Conservation (phyloP, 2,329 filamentous ascomycete genomes). For the Cordyceps militaris region DNA sequence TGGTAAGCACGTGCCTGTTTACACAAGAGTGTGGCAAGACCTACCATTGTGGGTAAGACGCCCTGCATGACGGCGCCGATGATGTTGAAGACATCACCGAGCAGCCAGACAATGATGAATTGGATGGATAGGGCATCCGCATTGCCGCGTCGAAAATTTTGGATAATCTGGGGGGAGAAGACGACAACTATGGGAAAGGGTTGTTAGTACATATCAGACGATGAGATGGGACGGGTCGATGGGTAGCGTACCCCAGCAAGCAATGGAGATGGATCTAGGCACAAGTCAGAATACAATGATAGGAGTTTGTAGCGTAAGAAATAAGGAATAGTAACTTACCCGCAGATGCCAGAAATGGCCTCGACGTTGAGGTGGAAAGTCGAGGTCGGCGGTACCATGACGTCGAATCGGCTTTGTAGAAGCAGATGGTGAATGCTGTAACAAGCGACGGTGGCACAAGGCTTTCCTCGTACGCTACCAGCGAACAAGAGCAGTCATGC, state of each 20-base stretch:
- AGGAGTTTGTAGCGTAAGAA: neutral
- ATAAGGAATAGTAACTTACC: conserved; percentile 58
- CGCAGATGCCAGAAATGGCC: conserved; percentile 86
- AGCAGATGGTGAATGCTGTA: neutral
- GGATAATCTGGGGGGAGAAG: conserved; percentile 93
- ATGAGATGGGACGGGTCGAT: neutral
- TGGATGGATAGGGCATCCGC: conserved; percentile 85
- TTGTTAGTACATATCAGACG: neutral
- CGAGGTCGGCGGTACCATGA: conserved; percentile 48
- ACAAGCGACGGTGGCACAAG: neutral
- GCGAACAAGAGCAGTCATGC: neutral
- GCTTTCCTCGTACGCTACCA: neutral
- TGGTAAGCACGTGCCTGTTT: conserved; percentile 1
- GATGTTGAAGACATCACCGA: conserved; percentile 95
- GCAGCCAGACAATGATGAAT: conserved; percentile 88
- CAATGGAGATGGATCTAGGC: conserved; percentile 81
- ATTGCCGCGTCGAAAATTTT: conserved; percentile 80
- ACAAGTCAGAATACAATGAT: neutral
- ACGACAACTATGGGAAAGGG: conserved; percentile 62
- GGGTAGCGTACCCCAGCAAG: conserved; percentile 63
- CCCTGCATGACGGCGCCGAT: conserved; percentile 85
- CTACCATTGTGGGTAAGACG: conserved; percentile 84
- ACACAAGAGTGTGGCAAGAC: conserved; percentile 13
- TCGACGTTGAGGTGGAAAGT: conserved; percentile 74
- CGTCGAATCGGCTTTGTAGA: conserved; percentile 6